Percentiles rank a stretch among this genome's conserved stretches.
These are phyloP conservation scores for Macrotyloma uniflorum DNA, from an alignment of 306 rosid species.

Conservation along the genomic window DNA sequence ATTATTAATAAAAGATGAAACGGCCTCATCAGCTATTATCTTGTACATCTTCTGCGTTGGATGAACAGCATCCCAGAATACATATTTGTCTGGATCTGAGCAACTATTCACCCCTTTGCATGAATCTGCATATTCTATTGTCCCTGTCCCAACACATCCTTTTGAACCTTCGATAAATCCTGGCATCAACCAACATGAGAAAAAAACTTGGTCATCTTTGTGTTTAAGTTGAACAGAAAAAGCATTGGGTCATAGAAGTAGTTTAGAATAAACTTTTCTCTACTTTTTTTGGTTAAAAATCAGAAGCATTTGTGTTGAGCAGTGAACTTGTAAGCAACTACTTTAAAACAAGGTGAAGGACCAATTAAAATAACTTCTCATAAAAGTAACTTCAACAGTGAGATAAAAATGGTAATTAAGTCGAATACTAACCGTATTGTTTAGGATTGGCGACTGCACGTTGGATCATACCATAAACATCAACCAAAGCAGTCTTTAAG, in stretches of 20 bases:
- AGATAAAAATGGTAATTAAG: not conserved
- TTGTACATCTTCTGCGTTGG: constrained; percentile 70
- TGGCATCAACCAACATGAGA: constrained; percentile 26
- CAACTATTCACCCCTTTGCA: constrained; percentile 68
- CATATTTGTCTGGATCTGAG: constrained; percentile 53
- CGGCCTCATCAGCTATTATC: constrained; percentile 60
- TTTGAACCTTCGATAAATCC: constrained; percentile 58
- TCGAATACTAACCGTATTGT: constrained; percentile 50
- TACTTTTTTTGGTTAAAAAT: too few relatives aligned
- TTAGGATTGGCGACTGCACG: constrained; percentile 51
- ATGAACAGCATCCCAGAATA: constrained; percentile 91
- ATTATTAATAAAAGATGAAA: constrained; percentile 27
- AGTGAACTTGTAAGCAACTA: too few relatives aligned
- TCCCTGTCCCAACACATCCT: constrained; percentile 81
- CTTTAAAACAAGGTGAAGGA: not conserved
- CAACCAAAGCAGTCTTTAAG: constrained; percentile 49
- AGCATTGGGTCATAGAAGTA: not conserved
- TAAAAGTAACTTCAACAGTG: not conserved
- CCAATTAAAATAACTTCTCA: not conserved
- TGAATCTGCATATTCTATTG: constrained; percentile 60
- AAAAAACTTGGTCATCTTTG: not conserved
- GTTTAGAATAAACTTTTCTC: not conserved
- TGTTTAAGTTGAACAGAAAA: too few relatives aligned
- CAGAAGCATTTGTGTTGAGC: too few relatives aligned
- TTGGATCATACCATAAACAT: constrained; percentile 49